Evolutionary conservation across 1,284 basidiomycete genomes (phyloP).

Genomic region (Sanghuangporus sanghuang): DNA sequence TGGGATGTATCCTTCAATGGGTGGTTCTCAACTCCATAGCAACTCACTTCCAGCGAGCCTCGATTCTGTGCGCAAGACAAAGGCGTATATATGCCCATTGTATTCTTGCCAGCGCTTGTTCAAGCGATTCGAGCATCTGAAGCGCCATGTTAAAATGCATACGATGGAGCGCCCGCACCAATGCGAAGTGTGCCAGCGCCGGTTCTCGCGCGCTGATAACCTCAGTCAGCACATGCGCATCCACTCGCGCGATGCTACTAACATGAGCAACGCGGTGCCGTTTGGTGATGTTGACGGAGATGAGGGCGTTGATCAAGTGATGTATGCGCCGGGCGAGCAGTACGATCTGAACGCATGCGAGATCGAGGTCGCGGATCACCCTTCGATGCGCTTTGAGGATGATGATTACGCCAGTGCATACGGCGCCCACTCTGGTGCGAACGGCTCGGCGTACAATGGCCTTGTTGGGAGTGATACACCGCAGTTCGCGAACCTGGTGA

Average conservation of each 20-base stretch:
- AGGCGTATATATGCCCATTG: slow-evolving; percentile 74
- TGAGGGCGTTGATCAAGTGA: slow-evolving; percentile 25
- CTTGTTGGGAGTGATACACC: not conserved
- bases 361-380: slow-evolving; percentile 41
- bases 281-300: slow-evolving; percentile 27
- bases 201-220: slow-evolving; percentile 83
- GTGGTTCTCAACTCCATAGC: not conserved
- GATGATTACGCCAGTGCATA: slow-evolving; percentile 56
- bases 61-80: slow-evolving; percentile 35
- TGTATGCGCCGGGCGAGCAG: slow-evolving; percentile 20
- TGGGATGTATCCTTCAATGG: not conserved
- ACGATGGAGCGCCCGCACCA: slow-evolving; percentile 81
- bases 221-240: slow-evolving; percentile 79
- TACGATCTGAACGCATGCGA: slow-evolving; percentile 39
- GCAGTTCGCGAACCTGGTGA: slow-evolving; percentile 9
- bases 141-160: slow-evolving; percentile 84
- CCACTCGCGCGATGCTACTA: slow-evolving; percentile 48
- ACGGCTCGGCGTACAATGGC: slow-evolving; percentile 5
- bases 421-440: slow-evolving; percentile 37
- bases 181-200: slow-evolving; percentile 69
- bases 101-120: slow-evolving; percentile 78
- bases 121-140: slow-evolving; percentile 87
- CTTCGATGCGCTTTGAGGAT: slow-evolving; percentile 37
- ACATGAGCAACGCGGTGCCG: slow-evolving; percentile 24
- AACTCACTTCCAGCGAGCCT: slow-evolving; percentile 13